Evolutionary conservation across 2,329 filamentous ascomycete species (phyloP), one percentile per base, ranked within the genome.

Genomic region (Ilyonectria destructans): DNA sequence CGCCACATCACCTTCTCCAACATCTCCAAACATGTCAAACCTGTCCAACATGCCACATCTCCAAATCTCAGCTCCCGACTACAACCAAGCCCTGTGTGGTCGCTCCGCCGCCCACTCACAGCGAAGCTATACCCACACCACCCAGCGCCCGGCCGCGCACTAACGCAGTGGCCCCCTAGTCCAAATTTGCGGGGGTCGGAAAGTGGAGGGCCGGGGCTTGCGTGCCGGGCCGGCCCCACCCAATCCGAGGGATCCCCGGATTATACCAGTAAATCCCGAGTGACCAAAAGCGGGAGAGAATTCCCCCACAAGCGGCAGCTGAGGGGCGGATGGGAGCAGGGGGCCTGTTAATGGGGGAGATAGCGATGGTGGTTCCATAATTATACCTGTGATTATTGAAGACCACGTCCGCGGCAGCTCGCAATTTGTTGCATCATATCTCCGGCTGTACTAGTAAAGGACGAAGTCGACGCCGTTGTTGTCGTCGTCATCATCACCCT

Each of bases 151-250:
- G 6, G 26, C 26, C 17, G 49, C 49, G 17, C 51, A 35, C 51
- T 54, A 54, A 54, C 21, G 31, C 31, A 54, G 8, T 33, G 5
- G 13, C 12, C 35, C 33, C 33, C 5, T 17, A 17, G 19, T 21
- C 9, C n/a, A 54, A n/a, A 31, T 31, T 43, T 66, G 58, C 63
- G 58, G 49, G 62, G 57, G 29, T 58, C 63, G 63, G 63, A 35
- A 66, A 61, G 63, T 66, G 63, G 63, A 66, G 63, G 62, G 51
- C 45, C 45, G 55, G 55, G 55, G 26, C 23, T 23, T 59, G 29
- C 19, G 37, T 52, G 51, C 58, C 58, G 63, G 19, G 19, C 58
- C 63, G 63, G 63, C 58, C 63, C 63, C 63, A 51, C 63, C 33
- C 26, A 45, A 40, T 15, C 23, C 62, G 33, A 52, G n/a, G 21